These are phyloP conservation scores for Plasmopara viticola DNA, from an alignment of 352 stramenopile species.

Conservation along the genomic window DNA sequence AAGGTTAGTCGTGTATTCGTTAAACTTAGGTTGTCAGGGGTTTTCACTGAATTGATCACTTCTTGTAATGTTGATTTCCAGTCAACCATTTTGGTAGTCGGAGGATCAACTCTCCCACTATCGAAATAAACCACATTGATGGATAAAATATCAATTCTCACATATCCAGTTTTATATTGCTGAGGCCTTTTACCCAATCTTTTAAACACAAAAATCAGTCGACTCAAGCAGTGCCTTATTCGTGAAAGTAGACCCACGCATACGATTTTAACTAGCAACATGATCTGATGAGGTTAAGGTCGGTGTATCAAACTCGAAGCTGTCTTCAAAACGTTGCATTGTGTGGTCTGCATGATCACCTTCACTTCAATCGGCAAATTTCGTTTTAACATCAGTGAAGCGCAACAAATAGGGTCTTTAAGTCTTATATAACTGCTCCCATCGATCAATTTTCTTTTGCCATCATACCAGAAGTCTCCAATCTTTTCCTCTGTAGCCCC, in stretches of 20 bases:
- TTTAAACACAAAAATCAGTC: constrained; percentile 9
- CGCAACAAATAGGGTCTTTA: not conserved
- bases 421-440: not conserved
- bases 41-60: constrained; percentile 6
- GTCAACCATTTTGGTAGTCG: not conserved
- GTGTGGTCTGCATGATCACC: not conserved
- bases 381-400: not conserved
- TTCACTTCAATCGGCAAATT: not conserved
- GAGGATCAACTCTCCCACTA: constrained; percentile 7
- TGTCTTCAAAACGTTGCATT: not conserved
- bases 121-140: constrained; percentile 12
- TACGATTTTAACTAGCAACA: not conserved
- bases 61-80: not conserved
- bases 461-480: not conserved
- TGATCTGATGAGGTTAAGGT: not conserved
- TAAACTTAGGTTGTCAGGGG: constrained; percentile 1
- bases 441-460: not conserved
- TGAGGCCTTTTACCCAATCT: constrained; percentile 9
- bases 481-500: not conserved
- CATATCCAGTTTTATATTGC: constrained; percentile 13
- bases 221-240: constrained; percentile 2
- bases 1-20: constrained; percentile 4
- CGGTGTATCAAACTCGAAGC: not conserved
- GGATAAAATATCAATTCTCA: not conserved
- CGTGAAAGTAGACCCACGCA: not conserved